Conservation (phyloP, 2,329 filamentous ascomycete species). For the Leptosphaerulina australis region DNA sequence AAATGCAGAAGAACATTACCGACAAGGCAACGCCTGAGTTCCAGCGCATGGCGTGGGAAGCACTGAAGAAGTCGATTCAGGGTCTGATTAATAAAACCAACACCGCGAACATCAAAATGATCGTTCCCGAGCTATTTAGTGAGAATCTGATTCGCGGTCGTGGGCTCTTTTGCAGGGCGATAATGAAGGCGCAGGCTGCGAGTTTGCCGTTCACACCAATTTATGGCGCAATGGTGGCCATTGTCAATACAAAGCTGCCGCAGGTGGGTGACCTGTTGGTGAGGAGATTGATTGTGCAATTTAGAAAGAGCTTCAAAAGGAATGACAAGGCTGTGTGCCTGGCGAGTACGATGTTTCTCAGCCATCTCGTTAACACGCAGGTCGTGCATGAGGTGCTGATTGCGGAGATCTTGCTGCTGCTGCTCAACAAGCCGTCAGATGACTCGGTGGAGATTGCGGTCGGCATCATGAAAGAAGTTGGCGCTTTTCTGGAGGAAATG, state of each 20-base stretch:
- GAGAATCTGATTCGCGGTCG: slow-evolving; percentile 93
- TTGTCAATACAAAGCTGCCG: slow-evolving; percentile 96
- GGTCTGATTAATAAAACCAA: slow-evolving; percentile 99
- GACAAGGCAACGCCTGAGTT: slow-evolving; percentile 97
- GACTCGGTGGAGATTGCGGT: slow-evolving; percentile 98
- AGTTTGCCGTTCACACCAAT: slow-evolving; percentile 96
- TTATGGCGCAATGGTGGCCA: slow-evolving; percentile 92
- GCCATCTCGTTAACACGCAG: slow-evolving; percentile 94
- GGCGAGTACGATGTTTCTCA: slow-evolving; percentile 91
- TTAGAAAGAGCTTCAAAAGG: slow-evolving; percentile 91
- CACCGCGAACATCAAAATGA: slow-evolving; percentile 95
- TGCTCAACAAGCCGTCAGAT: slow-evolving; percentile 93
- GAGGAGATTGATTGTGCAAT: slow-evolving; percentile 84
- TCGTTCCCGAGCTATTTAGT: slow-evolving; percentile 92
- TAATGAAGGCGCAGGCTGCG: slow-evolving; percentile 98
- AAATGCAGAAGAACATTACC: slow-evolving; percentile 94
- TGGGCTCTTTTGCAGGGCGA: slow-evolving; percentile 90
- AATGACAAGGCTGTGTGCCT: slow-evolving; percentile 97
- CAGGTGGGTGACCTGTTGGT: slow-evolving; percentile 91
- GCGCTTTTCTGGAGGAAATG: slow-evolving; percentile 95
- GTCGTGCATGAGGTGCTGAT: slow-evolving; percentile 93
- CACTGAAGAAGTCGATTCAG: slow-evolving; percentile 97
- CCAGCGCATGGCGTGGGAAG: slow-evolving; percentile 99
- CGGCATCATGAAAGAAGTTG: slow-evolving; percentile 88
- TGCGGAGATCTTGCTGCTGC: slow-evolving; percentile 87